A percentile compares a stretch with the other conserved stretches of the same genome.
phyloP scores from a whole-genome alignment of 2,329 filamentous ascomycete genomes.

The Phoma sp. region DNA sequence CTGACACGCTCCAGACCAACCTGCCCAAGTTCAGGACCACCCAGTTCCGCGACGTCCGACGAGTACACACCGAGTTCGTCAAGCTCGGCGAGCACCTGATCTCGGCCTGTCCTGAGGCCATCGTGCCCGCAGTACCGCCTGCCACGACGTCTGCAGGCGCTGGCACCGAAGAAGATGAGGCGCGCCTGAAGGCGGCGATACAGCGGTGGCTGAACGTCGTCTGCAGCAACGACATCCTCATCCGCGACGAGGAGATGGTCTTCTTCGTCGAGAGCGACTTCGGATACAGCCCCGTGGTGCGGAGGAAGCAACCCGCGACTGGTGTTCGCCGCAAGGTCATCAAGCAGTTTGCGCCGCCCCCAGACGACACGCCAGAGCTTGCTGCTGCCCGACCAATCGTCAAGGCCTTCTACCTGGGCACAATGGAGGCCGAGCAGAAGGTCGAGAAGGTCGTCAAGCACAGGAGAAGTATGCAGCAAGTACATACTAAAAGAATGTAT shows the following conservation, averaged over 20 bases:
- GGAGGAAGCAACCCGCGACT: slow-evolving; percentile 95
- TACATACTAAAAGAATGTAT: neutral
- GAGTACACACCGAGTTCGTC: slow-evolving; percentile 92
- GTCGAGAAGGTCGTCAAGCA: slow-evolving; percentile 93
- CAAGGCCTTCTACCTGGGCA: slow-evolving; percentile 92
- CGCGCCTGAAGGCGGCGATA: slow-evolving; percentile 83
- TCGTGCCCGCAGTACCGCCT: slow-evolving; percentile 94
- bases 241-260: slow-evolving; percentile 95
- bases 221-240: slow-evolving; percentile 88
- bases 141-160: slow-evolving; percentile 92
- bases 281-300: slow-evolving; percentile 93
- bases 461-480: slow-evolving; percentile 71
- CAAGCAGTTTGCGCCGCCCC: slow-evolving; percentile 97
- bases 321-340: slow-evolving; percentile 93
- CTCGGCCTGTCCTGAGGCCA: slow-evolving; percentile 93
- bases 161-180: slow-evolving; percentile 94
- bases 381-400: slow-evolving; percentile 88
- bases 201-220: slow-evolving; percentile 96
- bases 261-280: slow-evolving; percentile 99
- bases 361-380: slow-evolving; percentile 95
- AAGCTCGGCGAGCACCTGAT: slow-evolving; percentile 97
- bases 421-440: slow-evolving; percentile 97
- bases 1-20: slow-evolving; percentile 73
- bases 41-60: slow-evolving; percentile 95
- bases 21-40: slow-evolving; percentile 98